phyloP scores from a whole-genome alignment of 108 stramenopile genomes.

The Cyclotella atomus region DNA sequence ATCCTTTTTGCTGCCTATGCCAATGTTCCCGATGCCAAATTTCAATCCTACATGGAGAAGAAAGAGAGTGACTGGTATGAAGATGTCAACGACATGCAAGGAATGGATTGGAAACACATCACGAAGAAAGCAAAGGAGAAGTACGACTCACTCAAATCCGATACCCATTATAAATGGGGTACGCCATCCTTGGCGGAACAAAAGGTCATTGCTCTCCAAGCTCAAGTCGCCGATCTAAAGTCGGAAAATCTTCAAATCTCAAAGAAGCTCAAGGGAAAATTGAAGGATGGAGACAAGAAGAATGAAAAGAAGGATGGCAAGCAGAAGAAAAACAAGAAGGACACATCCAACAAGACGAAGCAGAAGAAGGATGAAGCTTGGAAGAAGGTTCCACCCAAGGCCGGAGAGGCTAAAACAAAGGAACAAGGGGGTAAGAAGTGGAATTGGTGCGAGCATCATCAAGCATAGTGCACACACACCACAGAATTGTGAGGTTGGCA shows the following conservation, averaged over 20 bases:
- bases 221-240: background rate
- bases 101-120: too few species aligned
- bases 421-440: background rate
- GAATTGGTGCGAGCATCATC: background rate
- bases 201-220: constrained; percentile 10
- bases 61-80: too few species aligned
- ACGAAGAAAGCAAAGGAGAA: background rate
- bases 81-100: background rate
- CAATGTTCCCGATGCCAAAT: constrained; percentile 9
- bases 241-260: background rate
- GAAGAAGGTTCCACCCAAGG: constrained; percentile 31
- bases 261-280: background rate
- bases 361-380: constrained; percentile 31
- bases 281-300: background rate
- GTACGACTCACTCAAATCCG: background rate
- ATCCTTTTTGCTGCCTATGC: constrained; percentile 4
- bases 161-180: background rate
- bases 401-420: background rate
- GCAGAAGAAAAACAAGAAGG: constrained; percentile 16
- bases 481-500: background rate
- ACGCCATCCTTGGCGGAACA: background rate
- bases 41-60: background rate
- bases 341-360: constrained; percentile 3
- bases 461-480: background rate
- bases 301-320: constrained; percentile 2